Evolutionary conservation across 169 alveolate genomes (phyloP).

Genomic region (Besnoitia besnoiti): DNA sequence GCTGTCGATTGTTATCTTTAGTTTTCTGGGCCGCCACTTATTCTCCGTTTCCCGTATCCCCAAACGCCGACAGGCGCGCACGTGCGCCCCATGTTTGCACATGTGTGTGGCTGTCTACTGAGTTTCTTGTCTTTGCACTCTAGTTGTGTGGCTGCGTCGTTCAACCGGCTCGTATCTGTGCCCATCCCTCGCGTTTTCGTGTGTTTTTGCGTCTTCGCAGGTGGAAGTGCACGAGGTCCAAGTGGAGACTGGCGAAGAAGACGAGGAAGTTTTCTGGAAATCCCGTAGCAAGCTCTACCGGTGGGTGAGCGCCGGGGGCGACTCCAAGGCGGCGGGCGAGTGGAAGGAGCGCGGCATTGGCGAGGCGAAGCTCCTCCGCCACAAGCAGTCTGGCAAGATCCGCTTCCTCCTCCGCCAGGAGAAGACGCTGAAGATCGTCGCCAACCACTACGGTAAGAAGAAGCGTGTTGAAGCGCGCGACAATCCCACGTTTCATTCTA

Average conservation of each 20-base stretch:
- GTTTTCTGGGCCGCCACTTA: too few relatives aligned
- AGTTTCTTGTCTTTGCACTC: too few relatives aligned
- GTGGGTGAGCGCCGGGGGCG: constrained; percentile 76
- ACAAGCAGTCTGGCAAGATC: constrained; percentile 90
- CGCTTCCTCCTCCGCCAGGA: constrained; percentile 96
- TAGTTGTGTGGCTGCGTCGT: too few relatives aligned
- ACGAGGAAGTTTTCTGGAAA: constrained; percentile 94
- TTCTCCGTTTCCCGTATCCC: too few relatives aligned
- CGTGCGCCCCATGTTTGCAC: too few relatives aligned
- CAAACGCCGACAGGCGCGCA: too few relatives aligned
- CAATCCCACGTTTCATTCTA: too few relatives aligned
- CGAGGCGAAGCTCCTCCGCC: constrained; percentile 93
- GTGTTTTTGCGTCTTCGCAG: constrained; percentile 57
- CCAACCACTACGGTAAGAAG: constrained; percentile 89
- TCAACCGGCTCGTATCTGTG: too few relatives aligned
- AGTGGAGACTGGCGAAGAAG: constrained; percentile 96
- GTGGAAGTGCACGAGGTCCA: constrained; percentile 93
- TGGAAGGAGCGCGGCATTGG: constrained; percentile 99
- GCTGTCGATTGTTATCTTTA: too few relatives aligned
- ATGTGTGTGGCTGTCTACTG: too few relatives aligned
- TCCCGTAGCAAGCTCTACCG: constrained; percentile 94
- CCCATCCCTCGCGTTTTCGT: not conserved
- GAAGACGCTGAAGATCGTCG: constrained; percentile 95
- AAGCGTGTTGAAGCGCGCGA: not conserved
- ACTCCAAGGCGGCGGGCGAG: constrained; percentile 81